Conservation (phyloP, 371 early-diverging fungal genomes). For the Mucor racemosus region DNA sequence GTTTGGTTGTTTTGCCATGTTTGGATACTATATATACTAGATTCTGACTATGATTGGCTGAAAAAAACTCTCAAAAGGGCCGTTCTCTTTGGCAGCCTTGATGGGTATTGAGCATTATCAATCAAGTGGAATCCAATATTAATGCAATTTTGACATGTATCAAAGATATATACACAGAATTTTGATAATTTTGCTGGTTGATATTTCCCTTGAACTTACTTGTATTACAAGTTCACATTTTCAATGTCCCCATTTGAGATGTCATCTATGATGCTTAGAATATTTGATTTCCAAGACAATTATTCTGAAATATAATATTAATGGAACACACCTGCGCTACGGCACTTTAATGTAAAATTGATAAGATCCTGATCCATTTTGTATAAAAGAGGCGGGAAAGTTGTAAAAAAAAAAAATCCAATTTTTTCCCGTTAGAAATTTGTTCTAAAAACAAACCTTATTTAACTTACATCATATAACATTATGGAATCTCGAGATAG, state of each 20-base stretch:
- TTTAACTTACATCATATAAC: neutral
- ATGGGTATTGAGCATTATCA: neutral
- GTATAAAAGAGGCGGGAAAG: slow-evolving; percentile 3
- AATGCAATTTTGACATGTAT: neutral
- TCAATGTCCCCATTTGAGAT: neutral
- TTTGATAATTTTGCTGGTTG: neutral
- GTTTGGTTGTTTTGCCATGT: neutral
- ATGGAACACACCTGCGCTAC: neutral
- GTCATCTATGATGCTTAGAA: neutral
- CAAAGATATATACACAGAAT: neutral
- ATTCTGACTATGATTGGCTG: neutral
- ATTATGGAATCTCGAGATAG: slow-evolving; percentile 21
- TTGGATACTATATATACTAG: neutral
- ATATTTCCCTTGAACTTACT: neutral
- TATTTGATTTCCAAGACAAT: slow-evolving; percentile 3
- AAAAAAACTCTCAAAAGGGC: neutral
- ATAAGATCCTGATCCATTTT: neutral
- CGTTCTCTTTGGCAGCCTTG: neutral
- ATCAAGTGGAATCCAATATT: neutral
- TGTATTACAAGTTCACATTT: neutral
- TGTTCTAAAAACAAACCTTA: neutral
- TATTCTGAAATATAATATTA: neutral
- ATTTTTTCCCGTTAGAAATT: neutral
- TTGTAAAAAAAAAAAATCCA: neutral
- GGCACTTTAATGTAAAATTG: neutral